Percentiles rank a stretch among this genome's conserved stretches.
Evolutionary conservation across 2,329 filamentous ascomycete species (phyloP).

Genomic region (Talaromyces verruculosus): DNA sequence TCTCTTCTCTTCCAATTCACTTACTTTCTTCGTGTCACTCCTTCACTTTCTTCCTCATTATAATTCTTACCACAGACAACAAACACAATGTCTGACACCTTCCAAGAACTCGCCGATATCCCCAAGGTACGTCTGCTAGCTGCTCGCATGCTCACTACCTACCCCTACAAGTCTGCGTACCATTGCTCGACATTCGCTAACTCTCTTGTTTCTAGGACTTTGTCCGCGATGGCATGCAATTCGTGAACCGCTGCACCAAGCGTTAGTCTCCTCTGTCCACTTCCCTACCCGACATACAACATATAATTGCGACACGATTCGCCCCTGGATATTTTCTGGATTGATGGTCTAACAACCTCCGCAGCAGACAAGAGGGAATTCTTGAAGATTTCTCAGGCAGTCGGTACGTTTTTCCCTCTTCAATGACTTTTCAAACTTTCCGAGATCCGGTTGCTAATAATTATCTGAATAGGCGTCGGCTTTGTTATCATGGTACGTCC

Average conservation of each 20-base stretch:
- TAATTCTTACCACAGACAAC: not conserved
- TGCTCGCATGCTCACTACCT: not conserved
- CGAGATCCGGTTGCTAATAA: constrained; percentile 24
- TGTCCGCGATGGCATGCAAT: constrained; percentile 51
- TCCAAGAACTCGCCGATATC: constrained; percentile 62
- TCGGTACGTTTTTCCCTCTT: not conserved
- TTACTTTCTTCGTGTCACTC: not conserved
- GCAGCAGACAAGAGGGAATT: constrained; percentile 60
- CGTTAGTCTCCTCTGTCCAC: constrained; percentile 36
- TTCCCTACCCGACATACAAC: too few relatives aligned
- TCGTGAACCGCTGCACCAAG: constrained; percentile 52
- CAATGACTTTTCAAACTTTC: too few relatives aligned
- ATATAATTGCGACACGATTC: not conserved
- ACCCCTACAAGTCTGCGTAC: not conserved
- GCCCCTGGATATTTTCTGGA: not conserved
- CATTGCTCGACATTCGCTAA: not conserved
- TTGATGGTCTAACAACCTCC: constrained; percentile 25
- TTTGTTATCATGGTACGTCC: constrained; percentile 56
- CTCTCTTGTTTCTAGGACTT: constrained; percentile 43
- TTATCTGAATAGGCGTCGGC: constrained; percentile 38
- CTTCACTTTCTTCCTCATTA: not conserved
- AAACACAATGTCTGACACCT: constrained; percentile 56
- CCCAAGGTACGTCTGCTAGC: constrained; percentile 33
- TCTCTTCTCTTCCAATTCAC: constrained; percentile 6
- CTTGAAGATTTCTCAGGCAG: constrained; percentile 59